Conservation (phyloP, 805 yeast species). For the Candida golubevii region DNA sequence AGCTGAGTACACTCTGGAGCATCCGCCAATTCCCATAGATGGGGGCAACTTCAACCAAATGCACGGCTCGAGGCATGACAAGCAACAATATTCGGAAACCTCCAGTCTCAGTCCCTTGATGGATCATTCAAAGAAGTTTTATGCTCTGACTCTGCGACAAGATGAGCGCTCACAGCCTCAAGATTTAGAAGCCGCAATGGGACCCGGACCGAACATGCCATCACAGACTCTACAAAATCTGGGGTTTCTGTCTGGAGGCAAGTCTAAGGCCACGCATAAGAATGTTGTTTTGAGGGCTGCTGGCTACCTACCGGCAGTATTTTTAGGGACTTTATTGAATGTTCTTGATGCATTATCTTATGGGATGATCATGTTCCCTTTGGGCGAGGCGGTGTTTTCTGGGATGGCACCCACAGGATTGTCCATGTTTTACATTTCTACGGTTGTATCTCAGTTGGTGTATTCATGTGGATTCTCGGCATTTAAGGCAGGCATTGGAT, state of each 20-base stretch:
- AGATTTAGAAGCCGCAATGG: conserved; percentile 7
- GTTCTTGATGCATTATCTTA: conserved; percentile 91
- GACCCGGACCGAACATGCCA: conserved; percentile 10
- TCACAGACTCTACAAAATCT: not conserved
- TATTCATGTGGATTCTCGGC: conserved; percentile 89
- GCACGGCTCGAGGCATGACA: not conserved
- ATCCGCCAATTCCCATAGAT: conserved; percentile 23
- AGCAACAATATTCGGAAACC: conserved; percentile 3
- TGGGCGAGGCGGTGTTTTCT: conserved; percentile 73
- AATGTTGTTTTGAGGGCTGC: conserved; percentile 34
- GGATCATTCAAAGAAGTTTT: conserved; percentile 6
- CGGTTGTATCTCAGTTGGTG: conserved; percentile 83
- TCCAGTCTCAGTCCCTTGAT: conserved; percentile 15
- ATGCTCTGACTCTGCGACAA: conserved; percentile 4
- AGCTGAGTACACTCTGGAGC: conserved; percentile 14
- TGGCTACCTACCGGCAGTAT: conserved; percentile 68
- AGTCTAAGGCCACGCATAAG: not conserved
- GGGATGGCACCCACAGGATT: conserved; percentile 83
- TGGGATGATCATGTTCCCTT: conserved; percentile 96
- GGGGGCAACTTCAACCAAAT: not conserved
- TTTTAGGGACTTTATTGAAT: conserved; percentile 78
- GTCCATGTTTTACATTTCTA: conserved; percentile 90
- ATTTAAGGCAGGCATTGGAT: conserved; percentile 87
- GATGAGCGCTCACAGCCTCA: not conserved
- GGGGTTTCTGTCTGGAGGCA: not conserved